A percentile compares a stretch with the other conserved stretches of the same genome.
Conservation (phyloP, 176 grass and related monocot genomes). For the Saccharum spontaneum region DNA sequence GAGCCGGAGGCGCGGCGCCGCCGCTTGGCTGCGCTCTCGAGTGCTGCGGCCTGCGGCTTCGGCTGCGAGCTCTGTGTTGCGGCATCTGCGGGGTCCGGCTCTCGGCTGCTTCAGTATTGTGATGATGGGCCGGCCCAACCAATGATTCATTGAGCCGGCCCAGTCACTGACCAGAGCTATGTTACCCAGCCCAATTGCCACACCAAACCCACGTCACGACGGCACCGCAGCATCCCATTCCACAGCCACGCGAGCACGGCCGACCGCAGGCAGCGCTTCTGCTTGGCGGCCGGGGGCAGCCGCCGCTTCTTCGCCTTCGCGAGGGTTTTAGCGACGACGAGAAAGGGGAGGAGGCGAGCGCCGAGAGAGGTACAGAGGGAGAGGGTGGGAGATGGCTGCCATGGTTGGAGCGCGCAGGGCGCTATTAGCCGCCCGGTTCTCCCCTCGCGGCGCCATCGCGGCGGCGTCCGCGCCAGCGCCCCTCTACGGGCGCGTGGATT, state of each 20-base stretch:
- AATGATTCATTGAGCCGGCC: neutral
- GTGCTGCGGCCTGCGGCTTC: conserved; percentile 21
- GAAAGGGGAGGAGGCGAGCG: conserved; percentile 42
- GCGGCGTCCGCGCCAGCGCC: conserved; percentile 11
- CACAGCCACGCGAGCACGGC: neutral
- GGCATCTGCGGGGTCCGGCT: neutral
- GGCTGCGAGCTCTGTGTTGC: conserved; percentile 25
- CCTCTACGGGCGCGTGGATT: conserved; percentile 24
- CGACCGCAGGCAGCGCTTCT: neutral
- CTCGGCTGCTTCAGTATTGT: neutral
- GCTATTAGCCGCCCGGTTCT: conserved; percentile 38
- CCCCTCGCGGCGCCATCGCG: conserved; percentile 30
- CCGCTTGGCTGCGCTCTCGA: neutral
- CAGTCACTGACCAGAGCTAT: neutral
- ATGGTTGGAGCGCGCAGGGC: conserved; percentile 58
- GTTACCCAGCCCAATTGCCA: neutral
- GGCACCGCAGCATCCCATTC: neutral
- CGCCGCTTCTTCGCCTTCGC: conserved; percentile 3
- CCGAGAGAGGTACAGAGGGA: neutral
- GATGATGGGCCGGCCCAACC: neutral
- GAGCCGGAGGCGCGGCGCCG: neutral
- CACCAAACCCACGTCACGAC: neutral
- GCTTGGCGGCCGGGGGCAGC: conserved; percentile 16
- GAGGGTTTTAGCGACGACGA: conserved; percentile 30
- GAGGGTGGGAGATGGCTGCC: conserved; percentile 35